Conservation (phyloP, 208 protist species). For the Trypanosoma conorhini region DNA sequence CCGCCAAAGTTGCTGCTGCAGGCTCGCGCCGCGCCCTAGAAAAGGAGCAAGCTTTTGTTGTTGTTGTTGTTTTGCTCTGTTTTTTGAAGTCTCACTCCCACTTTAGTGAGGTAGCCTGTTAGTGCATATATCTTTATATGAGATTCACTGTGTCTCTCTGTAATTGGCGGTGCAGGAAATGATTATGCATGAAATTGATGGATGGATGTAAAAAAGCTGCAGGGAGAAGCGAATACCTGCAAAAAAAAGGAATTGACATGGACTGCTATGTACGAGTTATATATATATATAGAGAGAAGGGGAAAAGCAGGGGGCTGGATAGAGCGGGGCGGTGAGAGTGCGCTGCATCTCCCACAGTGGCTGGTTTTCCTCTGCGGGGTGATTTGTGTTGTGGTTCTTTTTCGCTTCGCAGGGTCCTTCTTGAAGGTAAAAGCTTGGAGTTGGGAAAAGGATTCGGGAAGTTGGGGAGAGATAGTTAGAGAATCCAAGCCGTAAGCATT, state of each 20-base stretch:
- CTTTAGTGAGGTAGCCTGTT: no score
- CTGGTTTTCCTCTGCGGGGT: background rate
- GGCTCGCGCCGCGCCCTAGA: slow-evolving; percentile 4
- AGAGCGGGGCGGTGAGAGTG: background rate
- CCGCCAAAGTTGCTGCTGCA: slow-evolving; percentile 68
- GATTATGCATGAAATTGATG: background rate
- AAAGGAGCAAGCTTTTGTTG: background rate
- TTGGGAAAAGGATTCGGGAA: background rate
- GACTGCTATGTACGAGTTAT: background rate
- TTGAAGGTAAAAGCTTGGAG: background rate
- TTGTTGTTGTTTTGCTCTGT: background rate
- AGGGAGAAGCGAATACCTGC: background rate
- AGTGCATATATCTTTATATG: background rate
- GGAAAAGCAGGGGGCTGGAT: background rate
- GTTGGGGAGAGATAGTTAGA: background rate
- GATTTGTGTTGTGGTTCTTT: background rate
- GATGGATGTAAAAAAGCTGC: background rate
- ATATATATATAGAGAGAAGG: background rate
- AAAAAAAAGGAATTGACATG: background rate
- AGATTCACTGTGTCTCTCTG: background rate
- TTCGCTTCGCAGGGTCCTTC: slow-evolving; percentile 3
- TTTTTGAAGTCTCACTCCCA: background rate
- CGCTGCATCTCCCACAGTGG: background rate
- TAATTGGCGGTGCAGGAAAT: background rate
- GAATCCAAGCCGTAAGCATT: background rate